Evolutionary conservation across 768 basidiomycete genomes (phyloP), one percentile per base, ranked within the genome.

Genomic region (Amanita subjunquillea): DNA sequence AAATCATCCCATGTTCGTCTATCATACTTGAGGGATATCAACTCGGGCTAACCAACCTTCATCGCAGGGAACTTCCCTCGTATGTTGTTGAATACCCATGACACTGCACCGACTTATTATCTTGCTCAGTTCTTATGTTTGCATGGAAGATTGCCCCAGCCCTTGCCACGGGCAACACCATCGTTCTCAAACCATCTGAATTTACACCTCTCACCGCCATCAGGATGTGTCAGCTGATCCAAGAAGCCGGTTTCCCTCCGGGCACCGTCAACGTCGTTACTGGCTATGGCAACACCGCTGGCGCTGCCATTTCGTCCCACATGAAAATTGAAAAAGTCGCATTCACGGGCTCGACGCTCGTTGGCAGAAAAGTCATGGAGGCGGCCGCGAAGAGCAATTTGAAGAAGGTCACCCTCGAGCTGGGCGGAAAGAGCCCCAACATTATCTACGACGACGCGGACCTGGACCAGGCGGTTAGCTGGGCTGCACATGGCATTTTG

Each of bases 271-370:
- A 93, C 66, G 68, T 89, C 55, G 63, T 93, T 40, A 77, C 75
- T 0, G 90, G 89, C 15, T 82, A 83, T 60, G 91, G 91, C 0
- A 59, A 70, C 47, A 82, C 77, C 8, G 85, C 76, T 22, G 89
- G 89, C 0, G 65, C 75, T 9, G 87, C 87, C 13, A 82, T 94
- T 54, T 68, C 77, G 2, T 67, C 73, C n/a, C 87, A 91, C 67
- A 72, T 72, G 64, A 72, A 70, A n/a, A 84, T 92, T 57, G 78
- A 81, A 46, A 91, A 82, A 37, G 74, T 92, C 27, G 85, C 90
- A 0, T 94, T 95, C 71, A 95, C 92, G 0, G 91, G 91, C 2
- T 86, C 84, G 54, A 89, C 88, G 1, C 69, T 83, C 38, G 79
- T 83, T 22, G 92, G 93, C 7, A 77, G 89, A 9, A 83, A 81